These are phyloP conservation scores for Saururus chinensis DNA, from an alignment of 164 flowering plant genomes.

Conservation along the genomic window DNA sequence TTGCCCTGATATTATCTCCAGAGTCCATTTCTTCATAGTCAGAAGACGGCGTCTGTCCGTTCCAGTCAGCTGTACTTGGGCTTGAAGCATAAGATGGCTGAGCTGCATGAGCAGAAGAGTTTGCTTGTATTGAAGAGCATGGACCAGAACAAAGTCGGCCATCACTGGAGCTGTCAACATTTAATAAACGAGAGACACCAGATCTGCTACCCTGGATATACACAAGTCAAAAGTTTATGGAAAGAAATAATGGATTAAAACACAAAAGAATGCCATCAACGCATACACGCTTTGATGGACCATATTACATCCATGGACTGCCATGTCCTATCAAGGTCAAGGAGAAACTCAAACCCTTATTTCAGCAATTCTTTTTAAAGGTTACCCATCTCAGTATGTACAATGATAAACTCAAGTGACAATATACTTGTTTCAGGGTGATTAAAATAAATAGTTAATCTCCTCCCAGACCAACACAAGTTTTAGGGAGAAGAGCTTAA, in stretches of 20 bases:
- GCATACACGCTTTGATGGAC: too few species aligned
- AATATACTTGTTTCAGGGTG: too few species aligned
- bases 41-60: constrained; percentile 29
- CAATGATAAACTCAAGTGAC: too few species aligned
- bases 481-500: too few species aligned
- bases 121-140: constrained; percentile 14
- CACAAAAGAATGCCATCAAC: not conserved
- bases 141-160: constrained; percentile 20
- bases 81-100: constrained; percentile 36
- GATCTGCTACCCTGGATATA: constrained; percentile 42
- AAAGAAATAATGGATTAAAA: not conserved
- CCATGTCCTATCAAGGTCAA: too few species aligned
- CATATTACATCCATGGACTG: too few species aligned
- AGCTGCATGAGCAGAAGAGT: constrained; percentile 23
- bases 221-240: not conserved
- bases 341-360: not conserved
- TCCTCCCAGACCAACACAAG: too few species aligned
- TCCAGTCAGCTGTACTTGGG: constrained; percentile 31
- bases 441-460: too few species aligned
- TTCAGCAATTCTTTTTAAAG: too few species aligned
- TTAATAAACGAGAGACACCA: constrained; percentile 21
- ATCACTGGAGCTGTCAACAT: constrained; percentile 20
- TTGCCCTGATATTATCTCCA: constrained; percentile 19
- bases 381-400: too few species aligned
- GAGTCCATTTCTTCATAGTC: constrained; percentile 41